Evolutionary conservation across 148 eudicot species (phyloP).

Genomic region (Vaccinium macrocarpon): DNA sequence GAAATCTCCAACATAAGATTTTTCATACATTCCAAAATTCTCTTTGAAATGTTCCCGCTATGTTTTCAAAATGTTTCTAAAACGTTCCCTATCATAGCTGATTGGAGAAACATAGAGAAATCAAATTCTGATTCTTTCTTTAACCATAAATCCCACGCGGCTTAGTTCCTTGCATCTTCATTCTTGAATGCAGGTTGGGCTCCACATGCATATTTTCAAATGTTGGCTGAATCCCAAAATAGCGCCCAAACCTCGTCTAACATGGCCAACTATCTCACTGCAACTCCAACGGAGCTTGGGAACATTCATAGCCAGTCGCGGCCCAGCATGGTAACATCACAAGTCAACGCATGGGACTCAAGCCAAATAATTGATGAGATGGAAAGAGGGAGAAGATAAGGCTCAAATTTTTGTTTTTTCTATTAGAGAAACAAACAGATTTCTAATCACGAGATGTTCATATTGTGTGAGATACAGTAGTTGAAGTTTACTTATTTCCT

Average conservation of each 20-base stretch:
- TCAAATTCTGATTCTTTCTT: background rate
- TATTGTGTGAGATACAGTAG: background rate
- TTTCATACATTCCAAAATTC: background rate
- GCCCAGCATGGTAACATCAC: constrained; percentile 18
- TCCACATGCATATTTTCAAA: constrained; percentile 72
- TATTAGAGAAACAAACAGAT: background rate
- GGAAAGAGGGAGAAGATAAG: constrained; percentile 45
- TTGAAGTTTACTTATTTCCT: background rate
- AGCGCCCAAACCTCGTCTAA: constrained; percentile 29
- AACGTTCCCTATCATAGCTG: background rate
- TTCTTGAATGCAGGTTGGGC: constrained; percentile 67
- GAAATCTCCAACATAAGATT: background rate
- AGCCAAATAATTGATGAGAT: constrained; percentile 37
- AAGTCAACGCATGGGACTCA: constrained; percentile 25
- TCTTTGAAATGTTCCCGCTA: background rate
- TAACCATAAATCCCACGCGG: background rate
- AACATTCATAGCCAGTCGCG: constrained; percentile 22
- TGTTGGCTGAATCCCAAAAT: constrained; percentile 56
- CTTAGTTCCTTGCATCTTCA: constrained; percentile 1
- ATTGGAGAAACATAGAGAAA: background rate
- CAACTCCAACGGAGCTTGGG: constrained; percentile 33
- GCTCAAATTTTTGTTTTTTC: background rate
- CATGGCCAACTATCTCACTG: constrained; percentile 23
- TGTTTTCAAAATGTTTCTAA: background rate
- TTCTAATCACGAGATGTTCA: constrained; percentile 1